Evolutionary conservation across 768 basidiomycete species (phyloP), one percentile per base, ranked within the genome.

Genomic region (Tephrocybe sp.): DNA sequence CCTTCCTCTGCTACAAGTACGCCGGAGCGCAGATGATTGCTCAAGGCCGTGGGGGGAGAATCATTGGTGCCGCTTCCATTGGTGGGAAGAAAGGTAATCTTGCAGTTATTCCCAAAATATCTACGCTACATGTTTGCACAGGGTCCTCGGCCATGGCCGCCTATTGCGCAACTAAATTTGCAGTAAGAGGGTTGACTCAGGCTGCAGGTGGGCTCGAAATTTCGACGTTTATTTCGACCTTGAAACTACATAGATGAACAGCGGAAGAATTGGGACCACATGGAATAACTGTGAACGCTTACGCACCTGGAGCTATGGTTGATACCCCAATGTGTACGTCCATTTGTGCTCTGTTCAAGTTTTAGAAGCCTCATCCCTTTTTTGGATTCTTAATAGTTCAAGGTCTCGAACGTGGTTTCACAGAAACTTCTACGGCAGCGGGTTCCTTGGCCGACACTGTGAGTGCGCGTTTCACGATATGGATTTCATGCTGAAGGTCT

Each of bases 1-100:
- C 73, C 2, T 83, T 79, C 66, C 71, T 80, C 52, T 84, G 80
- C 59, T 85, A 84, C 38, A 80, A 84, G 45, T 71, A 83, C 50
- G 85, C 83, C 1, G 83, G 79, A 15, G 67, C 66, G 44, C 76
- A 79, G 56, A 86, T 86, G 85, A 70, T 82, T 8, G 48, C 57
- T 8, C 78, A 79, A 64, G 72, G 75, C 0, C 65, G 63, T 4
- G 75, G 80, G 13, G 80, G 83, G 1, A 69, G 77, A 15, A 79
- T 86, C 50, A 73, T 84, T 22, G 77, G 84, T 36, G 69, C 70
- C 1, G 57, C 58, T 1, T 73, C 71, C 1, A 7, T 63, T 0
- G 53, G 60, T 1, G 71, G 65, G 23, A 66, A 68, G 47, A 56
- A 54, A 55, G 68, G 27, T n/a, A n/a, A n/a, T n/a, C n/a, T n/a